Percentiles rank a stretch among this genome's conserved stretches.
These are phyloP conservation scores for Typha latifolia DNA, from an alignment of 176 grass and related monocot species.

Conservation along the genomic window DNA sequence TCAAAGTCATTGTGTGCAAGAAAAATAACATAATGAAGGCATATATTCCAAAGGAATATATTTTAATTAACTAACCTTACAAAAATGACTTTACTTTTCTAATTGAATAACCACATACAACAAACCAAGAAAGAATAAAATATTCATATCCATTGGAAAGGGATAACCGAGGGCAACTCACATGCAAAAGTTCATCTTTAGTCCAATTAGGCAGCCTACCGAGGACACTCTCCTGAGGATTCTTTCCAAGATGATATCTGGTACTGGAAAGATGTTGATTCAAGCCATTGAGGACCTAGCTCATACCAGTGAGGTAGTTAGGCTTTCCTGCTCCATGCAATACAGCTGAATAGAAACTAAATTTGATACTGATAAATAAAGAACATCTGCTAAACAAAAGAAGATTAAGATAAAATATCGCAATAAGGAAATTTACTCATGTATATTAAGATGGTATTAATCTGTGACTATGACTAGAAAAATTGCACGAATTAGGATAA, in stretches of 20 bases:
- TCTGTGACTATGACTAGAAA: no score
- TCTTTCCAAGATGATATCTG: constrained; percentile 80
- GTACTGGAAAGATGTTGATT: constrained; percentile 83
- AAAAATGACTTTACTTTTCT: no score
- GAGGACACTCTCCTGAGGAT: constrained; percentile 81
- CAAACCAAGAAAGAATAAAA: neutral
- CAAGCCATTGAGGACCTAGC: constrained; percentile 94
- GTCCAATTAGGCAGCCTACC: constrained; percentile 60
- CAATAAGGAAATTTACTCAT: no score
- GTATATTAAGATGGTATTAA: no score
- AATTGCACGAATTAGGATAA: no score
- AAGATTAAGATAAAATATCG: neutral
- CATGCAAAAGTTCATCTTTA: constrained; percentile 85
- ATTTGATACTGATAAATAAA: constrained; percentile 7
- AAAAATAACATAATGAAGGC: no score
- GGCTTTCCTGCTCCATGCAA: constrained; percentile 84
- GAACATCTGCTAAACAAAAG: constrained; percentile 3
- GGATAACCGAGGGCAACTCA: constrained; percentile 29
- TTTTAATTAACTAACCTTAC: no score
- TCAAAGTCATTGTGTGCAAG: no score
- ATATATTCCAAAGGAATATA: no score
- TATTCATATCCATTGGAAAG: neutral
- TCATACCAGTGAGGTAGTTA: constrained; percentile 96
- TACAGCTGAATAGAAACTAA: constrained; percentile 20
- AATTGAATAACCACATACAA: no score